Conservation (phyloP, 2,329 filamentous ascomycete species). For the Rachicladosporium sp. region DNA sequence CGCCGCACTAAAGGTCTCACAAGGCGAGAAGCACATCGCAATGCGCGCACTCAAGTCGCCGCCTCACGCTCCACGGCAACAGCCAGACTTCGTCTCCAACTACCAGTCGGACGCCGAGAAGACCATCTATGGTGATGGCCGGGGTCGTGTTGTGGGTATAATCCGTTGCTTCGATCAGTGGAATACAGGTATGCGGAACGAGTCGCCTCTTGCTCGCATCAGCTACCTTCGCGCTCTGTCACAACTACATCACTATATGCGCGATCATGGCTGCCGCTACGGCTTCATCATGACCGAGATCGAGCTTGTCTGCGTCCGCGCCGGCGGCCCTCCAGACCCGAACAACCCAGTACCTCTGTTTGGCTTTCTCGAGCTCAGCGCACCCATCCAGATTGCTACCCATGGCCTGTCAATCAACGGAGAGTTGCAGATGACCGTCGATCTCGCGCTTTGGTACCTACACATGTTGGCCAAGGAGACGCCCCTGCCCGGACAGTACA, state of each 20-base stretch:
- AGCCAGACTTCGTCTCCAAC: constrained; percentile 55
- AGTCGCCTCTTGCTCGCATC: constrained; percentile 72
- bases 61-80: constrained; percentile 33
- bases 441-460: constrained; percentile 64
- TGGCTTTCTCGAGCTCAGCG: constrained; percentile 68
- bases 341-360: constrained; percentile 56
- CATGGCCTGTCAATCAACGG: constrained; percentile 22
- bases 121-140: constrained; percentile 34
- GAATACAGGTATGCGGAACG: constrained; percentile 87
- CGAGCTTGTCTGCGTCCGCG: constrained; percentile 80
- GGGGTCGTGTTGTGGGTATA: constrained; percentile 63
- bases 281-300: constrained; percentile 96
- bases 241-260: constrained; percentile 82
- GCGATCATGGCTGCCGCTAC: constrained; percentile 83
- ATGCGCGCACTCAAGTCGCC: constrained; percentile 30
- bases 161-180: constrained; percentile 86
- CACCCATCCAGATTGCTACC: constrained; percentile 42
- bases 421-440: constrained; percentile 50
- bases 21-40: constrained; percentile 50
- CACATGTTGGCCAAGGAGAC: constrained; percentile 58
- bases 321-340: constrained; percentile 41
- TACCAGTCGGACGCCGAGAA: constrained; percentile 41
- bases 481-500: constrained; percentile 44
- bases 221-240: constrained; percentile 79
- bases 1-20: constrained; percentile 64